A percentile compares a stretch with the other conserved stretches of the same genome.
phyloP scores from a whole-genome alignment of 139 green algal species.

The Haematococcus lacustris region DNA sequence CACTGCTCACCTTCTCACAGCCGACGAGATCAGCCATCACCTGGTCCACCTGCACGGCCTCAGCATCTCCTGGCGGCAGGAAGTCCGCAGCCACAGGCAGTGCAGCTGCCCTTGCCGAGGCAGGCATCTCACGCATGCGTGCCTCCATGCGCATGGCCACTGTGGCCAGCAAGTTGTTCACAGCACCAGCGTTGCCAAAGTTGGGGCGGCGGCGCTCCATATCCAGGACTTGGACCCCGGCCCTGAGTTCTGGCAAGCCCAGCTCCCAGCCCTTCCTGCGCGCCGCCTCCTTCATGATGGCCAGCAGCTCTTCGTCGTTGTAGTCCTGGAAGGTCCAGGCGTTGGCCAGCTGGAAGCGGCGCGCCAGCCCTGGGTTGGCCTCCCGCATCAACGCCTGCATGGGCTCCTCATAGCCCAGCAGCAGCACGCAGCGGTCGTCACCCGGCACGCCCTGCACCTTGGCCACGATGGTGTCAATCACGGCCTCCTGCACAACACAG shows the following conservation, averaged over 20 bases:
- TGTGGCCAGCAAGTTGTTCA: constrained; percentile 38
- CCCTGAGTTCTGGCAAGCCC: constrained; percentile 11
- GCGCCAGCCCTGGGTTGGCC: constrained; percentile 38
- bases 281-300: constrained; percentile 25
- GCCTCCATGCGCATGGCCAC: constrained; percentile 20
- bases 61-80: neutral
- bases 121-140: neutral
- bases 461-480: constrained; percentile 42
- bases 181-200: constrained; percentile 46
- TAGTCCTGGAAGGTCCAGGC: constrained; percentile 29
- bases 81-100: constrained; percentile 26
- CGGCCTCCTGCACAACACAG: constrained; percentile 17
- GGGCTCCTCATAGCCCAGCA: constrained; percentile 42
- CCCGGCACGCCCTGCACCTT: constrained; percentile 45
- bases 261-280: constrained; percentile 20
- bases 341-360: constrained; percentile 33
- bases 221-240: constrained; percentile 23
- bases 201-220: constrained; percentile 31
- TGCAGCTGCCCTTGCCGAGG: constrained; percentile 7
- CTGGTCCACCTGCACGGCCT: too few species aligned
- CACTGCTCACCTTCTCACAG: too few species aligned
- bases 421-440: constrained; percentile 45
- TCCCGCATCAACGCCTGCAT: constrained; percentile 41
- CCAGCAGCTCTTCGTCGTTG: constrained; percentile 29
- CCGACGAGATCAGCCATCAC: constrained; percentile 34